Conservation (phyloP, 2,329 filamentous ascomycete species). For the Xylaria hypoxylon region DNA sequence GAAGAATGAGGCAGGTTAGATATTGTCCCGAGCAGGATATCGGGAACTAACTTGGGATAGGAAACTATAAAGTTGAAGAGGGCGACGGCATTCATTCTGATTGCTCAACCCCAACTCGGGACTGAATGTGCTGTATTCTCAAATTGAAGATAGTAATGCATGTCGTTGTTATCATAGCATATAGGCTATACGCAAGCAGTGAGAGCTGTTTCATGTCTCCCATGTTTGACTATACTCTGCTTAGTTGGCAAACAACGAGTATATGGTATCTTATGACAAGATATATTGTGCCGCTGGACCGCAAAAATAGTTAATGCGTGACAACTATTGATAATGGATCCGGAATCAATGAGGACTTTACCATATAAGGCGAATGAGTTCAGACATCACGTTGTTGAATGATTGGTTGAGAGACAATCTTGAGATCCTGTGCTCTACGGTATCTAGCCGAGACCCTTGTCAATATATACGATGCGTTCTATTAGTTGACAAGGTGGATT, state of each 20-base stretch:
- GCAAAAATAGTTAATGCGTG: slow-evolving; percentile 9
- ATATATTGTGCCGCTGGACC: background rate
- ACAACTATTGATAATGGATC: background rate
- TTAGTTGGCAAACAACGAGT: background rate
- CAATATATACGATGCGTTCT: slow-evolving; percentile 20
- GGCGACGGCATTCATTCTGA: background rate
- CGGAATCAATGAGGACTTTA: slow-evolving; percentile 20
- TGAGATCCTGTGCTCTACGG: slow-evolving; percentile 27
- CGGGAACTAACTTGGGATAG: background rate
- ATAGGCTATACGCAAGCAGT: background rate
- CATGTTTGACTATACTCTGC: background rate
- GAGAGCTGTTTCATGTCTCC: background rate
- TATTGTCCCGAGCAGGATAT: background rate
- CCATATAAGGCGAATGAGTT: slow-evolving; percentile 10
- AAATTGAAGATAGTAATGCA: background rate
- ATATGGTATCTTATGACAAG: background rate
- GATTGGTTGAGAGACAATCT: slow-evolving; percentile 47
- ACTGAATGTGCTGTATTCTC: background rate
- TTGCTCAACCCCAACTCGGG: background rate
- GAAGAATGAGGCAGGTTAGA: background rate
- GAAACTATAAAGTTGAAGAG: background rate
- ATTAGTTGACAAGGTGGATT: slow-evolving; percentile 1
- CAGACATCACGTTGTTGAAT: slow-evolving; percentile 46
- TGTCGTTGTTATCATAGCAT: background rate
- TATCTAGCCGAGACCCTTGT: slow-evolving; percentile 36